Percentiles rank a stretch among this genome's conserved stretches.
Conservation (phyloP, 2,329 filamentous ascomycete species). For the Bipolaris victoriae region DNA sequence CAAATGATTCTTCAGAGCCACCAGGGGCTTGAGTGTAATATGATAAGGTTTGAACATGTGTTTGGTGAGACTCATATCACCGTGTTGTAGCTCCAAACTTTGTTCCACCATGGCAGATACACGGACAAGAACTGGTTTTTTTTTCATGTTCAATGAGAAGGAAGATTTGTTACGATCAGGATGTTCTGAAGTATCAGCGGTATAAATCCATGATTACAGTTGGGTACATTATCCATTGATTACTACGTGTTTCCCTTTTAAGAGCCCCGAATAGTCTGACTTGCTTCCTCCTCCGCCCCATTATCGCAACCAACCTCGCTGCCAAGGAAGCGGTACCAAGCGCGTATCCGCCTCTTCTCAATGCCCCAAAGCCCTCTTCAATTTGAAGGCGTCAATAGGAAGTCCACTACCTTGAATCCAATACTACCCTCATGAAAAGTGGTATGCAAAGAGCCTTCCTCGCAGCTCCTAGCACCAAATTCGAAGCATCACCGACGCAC, state of each 20-base stretch:
- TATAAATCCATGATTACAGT: no score
- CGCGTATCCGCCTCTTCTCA: background rate
- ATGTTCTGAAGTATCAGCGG: no score
- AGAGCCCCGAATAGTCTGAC: background rate
- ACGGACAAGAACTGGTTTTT: no score
- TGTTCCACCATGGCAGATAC: no score
- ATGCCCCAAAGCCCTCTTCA: background rate
- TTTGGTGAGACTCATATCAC: no score
- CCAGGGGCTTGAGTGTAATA: no score
- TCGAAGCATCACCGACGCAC: conserved; percentile 4
- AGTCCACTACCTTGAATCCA: background rate
- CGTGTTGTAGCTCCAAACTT: no score
- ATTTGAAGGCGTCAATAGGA: background rate
- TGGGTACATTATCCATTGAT: background rate
- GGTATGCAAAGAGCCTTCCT: background rate
- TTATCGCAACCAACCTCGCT: background rate
- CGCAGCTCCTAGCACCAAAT: background rate
- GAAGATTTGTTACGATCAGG: no score
- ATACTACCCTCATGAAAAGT: background rate
- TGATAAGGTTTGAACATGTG: no score
- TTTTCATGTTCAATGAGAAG: no score
- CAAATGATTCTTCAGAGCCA: no score
- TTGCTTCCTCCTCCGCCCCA: background rate
- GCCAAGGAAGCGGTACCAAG: background rate
- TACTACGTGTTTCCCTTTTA: background rate